Conservation (phyloP, 2,329 filamentous ascomycete genomes). For the Hypoxylon sp. region DNA sequence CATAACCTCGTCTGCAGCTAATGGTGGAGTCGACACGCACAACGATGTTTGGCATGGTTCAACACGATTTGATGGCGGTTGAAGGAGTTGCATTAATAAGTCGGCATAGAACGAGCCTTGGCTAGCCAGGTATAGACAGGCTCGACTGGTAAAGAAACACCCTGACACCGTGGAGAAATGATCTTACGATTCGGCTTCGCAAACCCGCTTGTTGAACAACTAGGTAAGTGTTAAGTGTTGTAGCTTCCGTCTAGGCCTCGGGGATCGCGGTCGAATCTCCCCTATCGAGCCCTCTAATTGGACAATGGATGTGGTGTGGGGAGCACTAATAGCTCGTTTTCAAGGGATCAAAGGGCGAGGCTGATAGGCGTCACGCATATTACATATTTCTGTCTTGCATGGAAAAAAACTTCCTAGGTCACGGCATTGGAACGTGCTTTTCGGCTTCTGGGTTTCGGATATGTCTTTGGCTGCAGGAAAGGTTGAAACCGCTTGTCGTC, state of each 20-base stretch:
- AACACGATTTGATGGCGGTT: constrained; percentile 17
- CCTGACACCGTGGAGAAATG: constrained; percentile 18
- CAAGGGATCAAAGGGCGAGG: constrained; percentile 24
- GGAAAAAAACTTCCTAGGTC: background rate
- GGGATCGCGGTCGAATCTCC: constrained; percentile 29
- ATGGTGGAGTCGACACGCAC: constrained; percentile 34
- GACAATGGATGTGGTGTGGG: constrained; percentile 37
- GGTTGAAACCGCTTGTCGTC: constrained; percentile 34
- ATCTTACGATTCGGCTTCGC: constrained; percentile 28
- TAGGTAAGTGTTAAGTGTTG: too few species aligned
- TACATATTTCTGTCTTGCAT: constrained; percentile 22
- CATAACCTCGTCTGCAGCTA: constrained; percentile 31
- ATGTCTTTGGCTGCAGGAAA: constrained; percentile 15
- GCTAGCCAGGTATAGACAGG: constrained; percentile 12
- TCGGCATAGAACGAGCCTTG: constrained; percentile 11
- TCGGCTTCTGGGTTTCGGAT: background rate
- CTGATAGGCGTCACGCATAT: constrained; percentile 37
- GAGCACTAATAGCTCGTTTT: constrained; percentile 22
- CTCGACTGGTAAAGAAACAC: constrained; percentile 29
- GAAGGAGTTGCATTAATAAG: constrained; percentile 29
- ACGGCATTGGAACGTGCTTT: background rate
- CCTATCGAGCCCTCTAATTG: constrained; percentile 28
- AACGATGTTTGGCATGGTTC: constrained; percentile 16
- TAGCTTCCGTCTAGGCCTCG: constrained; percentile 20
- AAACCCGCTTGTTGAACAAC: constrained; percentile 24